Conservation (phyloP, 73 alveolate genomes). For the Blepharisma japonicum region DNA sequence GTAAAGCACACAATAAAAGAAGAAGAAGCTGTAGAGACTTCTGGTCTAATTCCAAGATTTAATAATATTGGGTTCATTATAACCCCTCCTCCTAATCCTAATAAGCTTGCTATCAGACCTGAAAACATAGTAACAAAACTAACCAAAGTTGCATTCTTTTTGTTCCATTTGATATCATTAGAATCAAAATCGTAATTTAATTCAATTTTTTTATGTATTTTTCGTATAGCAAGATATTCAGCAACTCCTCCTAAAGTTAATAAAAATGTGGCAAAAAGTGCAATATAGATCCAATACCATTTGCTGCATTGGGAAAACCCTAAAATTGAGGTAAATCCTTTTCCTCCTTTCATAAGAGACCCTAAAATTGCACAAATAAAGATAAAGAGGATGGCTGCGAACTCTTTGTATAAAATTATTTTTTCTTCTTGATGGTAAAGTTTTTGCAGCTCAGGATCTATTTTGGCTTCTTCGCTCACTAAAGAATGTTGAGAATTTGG, state of each 20-base stretch:
- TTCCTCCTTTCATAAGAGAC: background rate
- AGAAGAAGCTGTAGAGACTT: conserved; percentile 19
- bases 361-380: too few species aligned
- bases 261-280: too few species aligned
- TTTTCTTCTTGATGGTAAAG: too few species aligned
- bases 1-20: background rate
- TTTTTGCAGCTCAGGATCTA: too few species aligned
- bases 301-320: background rate
- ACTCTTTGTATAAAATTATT: too few species aligned
- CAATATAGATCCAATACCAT: background rate
- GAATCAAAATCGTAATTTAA: background rate
- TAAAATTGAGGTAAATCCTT: background rate
- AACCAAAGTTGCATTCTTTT: background rate
- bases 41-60: background rate
- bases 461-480: too few species aligned
- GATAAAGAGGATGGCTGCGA: too few species aligned
- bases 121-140: background rate
- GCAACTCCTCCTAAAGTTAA: background rate
- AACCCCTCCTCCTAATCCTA: conserved; percentile 22
- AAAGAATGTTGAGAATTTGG: too few species aligned
- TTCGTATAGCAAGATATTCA: background rate
- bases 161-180: background rate
- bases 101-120: background rate
- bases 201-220: background rate
- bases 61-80: conserved; percentile 12